These are phyloP conservation scores for Penicillium roqueforti DNA, from an alignment of 495 filamentous ascomycete genomes.

Conservation along the genomic window DNA sequence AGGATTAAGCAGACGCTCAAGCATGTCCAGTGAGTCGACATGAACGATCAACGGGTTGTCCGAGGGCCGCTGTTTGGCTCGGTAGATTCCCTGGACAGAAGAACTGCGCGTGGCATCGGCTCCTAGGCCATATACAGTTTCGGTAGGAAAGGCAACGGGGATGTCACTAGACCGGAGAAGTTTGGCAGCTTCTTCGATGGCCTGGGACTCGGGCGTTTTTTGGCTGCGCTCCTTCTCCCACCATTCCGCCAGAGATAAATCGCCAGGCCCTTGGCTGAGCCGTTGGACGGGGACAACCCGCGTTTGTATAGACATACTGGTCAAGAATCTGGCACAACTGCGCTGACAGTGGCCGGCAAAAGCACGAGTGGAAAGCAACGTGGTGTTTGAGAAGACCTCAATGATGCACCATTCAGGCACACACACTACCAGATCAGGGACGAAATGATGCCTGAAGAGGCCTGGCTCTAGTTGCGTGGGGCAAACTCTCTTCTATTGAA, in stretches of 20 bases:
- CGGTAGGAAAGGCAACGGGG: slow-evolving; percentile 93
- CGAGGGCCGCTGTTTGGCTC: slow-evolving; percentile 79
- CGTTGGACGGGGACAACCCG: slow-evolving; percentile 43
- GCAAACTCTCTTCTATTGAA: neutral
- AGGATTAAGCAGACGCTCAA: slow-evolving; percentile 57
- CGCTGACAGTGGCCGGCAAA: slow-evolving; percentile 35
- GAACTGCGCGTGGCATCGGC: slow-evolving; percentile 82
- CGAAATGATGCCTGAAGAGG: slow-evolving; percentile 12
- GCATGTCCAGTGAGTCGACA: slow-evolving; percentile 74
- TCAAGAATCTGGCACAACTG: slow-evolving; percentile 30
- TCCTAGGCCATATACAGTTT: slow-evolving; percentile 95
- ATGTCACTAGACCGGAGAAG: slow-evolving; percentile 58
- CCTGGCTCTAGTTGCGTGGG: slow-evolving; percentile 12
- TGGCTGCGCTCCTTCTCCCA: slow-evolving; percentile 39
- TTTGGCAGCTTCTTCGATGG: slow-evolving; percentile 52
- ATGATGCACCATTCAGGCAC: slow-evolving; percentile 23
- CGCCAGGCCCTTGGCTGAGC: slow-evolving; percentile 38
- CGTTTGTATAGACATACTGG: slow-evolving; percentile 26
- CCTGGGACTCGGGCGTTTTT: slow-evolving; percentile 35
- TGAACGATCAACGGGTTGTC: slow-evolving; percentile 98
- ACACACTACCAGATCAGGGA: slow-evolving; percentile 17
- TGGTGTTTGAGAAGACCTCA: slow-evolving; percentile 20
- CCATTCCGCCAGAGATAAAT: slow-evolving; percentile 43
- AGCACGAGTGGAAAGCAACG: slow-evolving; percentile 32
- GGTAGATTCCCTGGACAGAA: slow-evolving; percentile 89